Base-by-base conservation (phyloP, 2,329 filamentous ascomycete genomes). In the Cercospora nicotianae region DNA sequence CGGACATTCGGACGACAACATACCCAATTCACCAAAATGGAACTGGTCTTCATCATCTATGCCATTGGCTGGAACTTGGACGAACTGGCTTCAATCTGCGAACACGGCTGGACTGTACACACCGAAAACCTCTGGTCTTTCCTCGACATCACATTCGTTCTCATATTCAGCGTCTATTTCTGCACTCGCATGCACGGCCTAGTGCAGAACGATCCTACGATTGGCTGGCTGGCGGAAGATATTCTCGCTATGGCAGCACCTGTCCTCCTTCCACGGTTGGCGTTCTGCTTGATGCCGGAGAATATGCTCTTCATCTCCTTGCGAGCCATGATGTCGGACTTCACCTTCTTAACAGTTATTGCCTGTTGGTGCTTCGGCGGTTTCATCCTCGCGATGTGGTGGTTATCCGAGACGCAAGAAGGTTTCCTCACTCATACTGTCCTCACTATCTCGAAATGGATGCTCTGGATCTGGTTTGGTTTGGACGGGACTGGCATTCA, bases 401-500 rank as follows among this genome's bases (percentile, higher is more conserved):
- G 92, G 92, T 86, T 96, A 8, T 88, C 88, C 67, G 85, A 91
- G 71, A 89, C 87, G 20, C 76, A 79, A 68, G 77, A 79, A 79
- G 78, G 78, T 23, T 75, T 73, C 57, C 72, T 72, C 16, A 72
- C 67, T 5, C 77, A 80, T 63, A 74, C 70, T 45, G 79, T 89
- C 4, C 81, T 91, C 79, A 91, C 89, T 1, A 93, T 95, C 69
- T 88, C 88, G 55, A 93, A 94, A 79, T 96, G 92, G 92, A 94
- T 96, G 91, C 86, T 95, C 1, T 95, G 91, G 86, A 94, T 96
- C 71, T 96, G 92, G 92, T 95, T 96, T 75, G 92, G 92, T 2
- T 86, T 96, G 1, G 92, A 95, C 73, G 92, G 78, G 39, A 91
- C 80, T 45, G 84, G 85, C 1, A 85, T 87, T 39, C 80, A 85